Base-by-base conservation (phyloP, 2,329 filamentous ascomycete genomes). In the Diaporthe citri region DNA sequence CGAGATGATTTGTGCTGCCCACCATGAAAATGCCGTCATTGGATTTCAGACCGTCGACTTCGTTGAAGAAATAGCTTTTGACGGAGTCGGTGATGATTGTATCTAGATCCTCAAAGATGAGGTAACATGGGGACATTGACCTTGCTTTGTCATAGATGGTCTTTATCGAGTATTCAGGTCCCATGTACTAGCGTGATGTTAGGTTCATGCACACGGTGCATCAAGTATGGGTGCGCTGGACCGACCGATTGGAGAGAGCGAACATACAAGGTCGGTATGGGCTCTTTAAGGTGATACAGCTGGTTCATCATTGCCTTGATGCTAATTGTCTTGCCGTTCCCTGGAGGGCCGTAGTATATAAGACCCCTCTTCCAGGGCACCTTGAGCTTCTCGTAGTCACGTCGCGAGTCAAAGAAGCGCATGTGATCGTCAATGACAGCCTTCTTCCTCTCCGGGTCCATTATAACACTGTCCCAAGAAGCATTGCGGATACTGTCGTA, bases 21-120 rank as follows among this genome's bases (percentile, higher is more conserved):
- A 93, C 87, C 84, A 94, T 93, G 78, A 94, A 88, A 71, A 94
- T 93, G 15, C 93, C 93, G 77, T 94, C 90, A 77, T 94, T 94
- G 77, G 87, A 88, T 78, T 90, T 89, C 15, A 94, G 88, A 0
- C 93, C 93, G 76, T 94, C 93, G 4, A 94, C 90, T 81, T 94
- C 92, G 80, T 94, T 94, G 64, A 94, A 86, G 83, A 94, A 94
- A 84, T 93, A 94, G 71, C 88, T 91, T 39, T 92, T 87, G 20
- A 92, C 90, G 2, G 80, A 77, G 72, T 92, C 89, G 15, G 86
- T 87, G 59, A 94, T 88, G 46, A 94, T 88, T 12, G 89, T 91
- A 80, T 94, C 93, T 7, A 94, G 87, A 77, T 94, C 93, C 81
- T 94, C 93, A 74, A 94, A 93, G 55, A 94, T 90, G 4, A 94